Conservation (phyloP, 2,329 filamentous ascomycete species). For the Claviceps lovelessii region DNA sequence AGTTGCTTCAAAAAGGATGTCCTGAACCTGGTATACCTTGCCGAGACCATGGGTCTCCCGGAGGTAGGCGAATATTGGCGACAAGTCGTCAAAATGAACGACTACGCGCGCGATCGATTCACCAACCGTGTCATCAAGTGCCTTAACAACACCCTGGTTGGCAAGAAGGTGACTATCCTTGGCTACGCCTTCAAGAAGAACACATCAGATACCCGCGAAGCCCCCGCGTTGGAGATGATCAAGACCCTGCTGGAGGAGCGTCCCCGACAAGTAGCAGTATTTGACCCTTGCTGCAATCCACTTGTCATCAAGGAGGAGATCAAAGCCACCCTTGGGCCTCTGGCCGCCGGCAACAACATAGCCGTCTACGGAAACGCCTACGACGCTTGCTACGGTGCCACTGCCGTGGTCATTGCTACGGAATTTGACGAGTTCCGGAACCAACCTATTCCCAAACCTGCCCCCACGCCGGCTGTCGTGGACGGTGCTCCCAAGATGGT, state of each 20-base stretch:
- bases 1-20: conserved; percentile 76
- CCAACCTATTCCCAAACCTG: conserved; percentile 21
- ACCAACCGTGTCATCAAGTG: conserved; percentile 48
- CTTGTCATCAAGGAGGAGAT: conserved; percentile 37
- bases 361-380: conserved; percentile 34
- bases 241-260: conserved; percentile 49
- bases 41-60: conserved; percentile 51
- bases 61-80: conserved; percentile 67
- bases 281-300: conserved; percentile 49
- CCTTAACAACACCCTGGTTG: conserved; percentile 52
- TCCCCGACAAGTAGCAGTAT: conserved; percentile 50
- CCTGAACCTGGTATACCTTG: conserved; percentile 57
- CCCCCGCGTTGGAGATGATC: conserved; percentile 54
- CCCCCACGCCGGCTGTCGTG: conserved; percentile 7
- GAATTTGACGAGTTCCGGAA: conserved; percentile 42
- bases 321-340: conserved; percentile 25
- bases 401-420: conserved; percentile 40
- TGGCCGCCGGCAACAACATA: conserved; percentile 28
- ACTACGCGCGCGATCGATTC: conserved; percentile 58
- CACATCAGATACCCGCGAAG: conserved; percentile 61
- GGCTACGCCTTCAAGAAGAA: conserved; percentile 73
- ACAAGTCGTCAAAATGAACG: conserved; percentile 61
- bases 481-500: conserved; percentile 17
- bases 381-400: conserved; percentile 33
- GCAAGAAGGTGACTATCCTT: conserved; percentile 58